Conservation (phyloP, 495 filamentous ascomycete species). For the Aspergillus homomorphus region DNA sequence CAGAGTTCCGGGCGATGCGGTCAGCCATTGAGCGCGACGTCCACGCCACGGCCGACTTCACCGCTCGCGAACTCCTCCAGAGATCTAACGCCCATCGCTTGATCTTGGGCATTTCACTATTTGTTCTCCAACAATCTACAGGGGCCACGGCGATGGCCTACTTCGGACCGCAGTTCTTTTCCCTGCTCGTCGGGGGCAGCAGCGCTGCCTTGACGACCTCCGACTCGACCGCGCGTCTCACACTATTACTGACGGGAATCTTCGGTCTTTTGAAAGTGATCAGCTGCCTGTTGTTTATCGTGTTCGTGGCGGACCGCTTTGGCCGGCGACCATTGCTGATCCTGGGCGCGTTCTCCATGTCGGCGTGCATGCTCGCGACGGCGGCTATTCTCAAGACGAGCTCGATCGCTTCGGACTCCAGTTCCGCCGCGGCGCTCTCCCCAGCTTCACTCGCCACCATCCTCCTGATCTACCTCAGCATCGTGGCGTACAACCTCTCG, state of each 20-base stretch:
- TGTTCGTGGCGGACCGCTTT: conserved; percentile 55
- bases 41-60: conserved; percentile 40
- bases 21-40: conserved; percentile 43
- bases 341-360: conserved; percentile 47
- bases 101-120: conserved; percentile 38
- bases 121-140: conserved; percentile 49
- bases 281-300: conserved; percentile 46
- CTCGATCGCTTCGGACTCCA: background rate
- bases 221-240: conserved; percentile 10
- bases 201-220: conserved; percentile 2
- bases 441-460: conserved; percentile 40
- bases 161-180: conserved; percentile 52
- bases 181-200: conserved; percentile 49
- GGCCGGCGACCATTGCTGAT: conserved; percentile 54
- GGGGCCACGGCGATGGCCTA: conserved; percentile 54
- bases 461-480: conserved; percentile 49
- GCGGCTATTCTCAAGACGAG: conserved; percentile 51
- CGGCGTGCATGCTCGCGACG: conserved; percentile 53
- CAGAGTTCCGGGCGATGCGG: conserved; percentile 47
- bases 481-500: conserved; percentile 44
- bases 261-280: conserved; percentile 52
- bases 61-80: conserved; percentile 39
- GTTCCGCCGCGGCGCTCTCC: conserved; percentile 7
- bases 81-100: conserved; percentile 43
- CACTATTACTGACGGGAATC: conserved; percentile 47